These are phyloP conservation scores for Corylus heterophylla DNA, from an alignment of 306 rosid genomes.

Conservation along the genomic window DNA sequence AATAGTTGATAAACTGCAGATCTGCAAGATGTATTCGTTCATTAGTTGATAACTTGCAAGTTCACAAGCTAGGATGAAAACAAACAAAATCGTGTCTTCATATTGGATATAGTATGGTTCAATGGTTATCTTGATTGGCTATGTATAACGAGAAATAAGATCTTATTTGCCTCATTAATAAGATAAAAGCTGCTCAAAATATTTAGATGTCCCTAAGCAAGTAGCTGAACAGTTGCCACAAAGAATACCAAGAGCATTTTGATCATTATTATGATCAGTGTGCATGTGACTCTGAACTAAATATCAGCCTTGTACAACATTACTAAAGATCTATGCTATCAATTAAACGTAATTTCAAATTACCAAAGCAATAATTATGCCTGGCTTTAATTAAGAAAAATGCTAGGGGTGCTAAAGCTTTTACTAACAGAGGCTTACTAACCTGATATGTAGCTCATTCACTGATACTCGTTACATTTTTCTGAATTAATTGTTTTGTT, in stretches of 20 bases:
- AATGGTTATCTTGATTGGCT: background rate
- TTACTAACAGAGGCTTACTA: too few species aligned
- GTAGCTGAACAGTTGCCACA: background rate
- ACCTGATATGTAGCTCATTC: too few species aligned
- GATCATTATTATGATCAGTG: background rate
- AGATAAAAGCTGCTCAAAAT: background rate
- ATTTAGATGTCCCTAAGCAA: background rate
- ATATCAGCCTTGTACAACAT: background rate
- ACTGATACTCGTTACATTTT: too few species aligned
- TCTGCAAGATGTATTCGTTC: constrained; percentile 46
- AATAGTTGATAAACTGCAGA: constrained; percentile 88
- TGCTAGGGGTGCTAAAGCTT: too few species aligned
- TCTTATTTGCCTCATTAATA: background rate
- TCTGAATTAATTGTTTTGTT: too few species aligned
- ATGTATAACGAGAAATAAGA: background rate
- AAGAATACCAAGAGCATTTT: background rate
- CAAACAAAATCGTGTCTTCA: constrained; percentile 5
- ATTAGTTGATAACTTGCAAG: background rate
- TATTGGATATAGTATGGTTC: background rate
- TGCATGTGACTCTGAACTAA: background rate
- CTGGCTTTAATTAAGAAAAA: background rate
- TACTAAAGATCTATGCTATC: background rate
- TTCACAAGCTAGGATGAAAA: constrained; percentile 3
- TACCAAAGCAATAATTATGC: background rate
- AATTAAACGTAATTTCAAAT: background rate